A percentile compares a stretch with the other conserved stretches of the same genome.
These are phyloP conservation scores for Boletus vinaceobasis DNA, from an alignment of 768 basidiomycete species.

Conservation along the genomic window DNA sequence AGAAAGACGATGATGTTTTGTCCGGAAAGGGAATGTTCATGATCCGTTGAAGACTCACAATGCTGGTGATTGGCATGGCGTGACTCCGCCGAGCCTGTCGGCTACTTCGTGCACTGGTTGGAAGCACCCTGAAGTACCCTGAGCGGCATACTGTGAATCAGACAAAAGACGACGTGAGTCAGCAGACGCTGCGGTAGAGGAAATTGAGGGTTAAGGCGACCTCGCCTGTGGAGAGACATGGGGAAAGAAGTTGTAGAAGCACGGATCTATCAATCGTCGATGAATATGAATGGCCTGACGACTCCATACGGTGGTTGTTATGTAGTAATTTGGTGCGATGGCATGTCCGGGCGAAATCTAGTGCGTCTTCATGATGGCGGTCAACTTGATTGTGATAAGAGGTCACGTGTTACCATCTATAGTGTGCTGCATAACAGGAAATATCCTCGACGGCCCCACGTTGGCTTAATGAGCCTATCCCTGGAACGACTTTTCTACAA, in stretches of 20 bases:
- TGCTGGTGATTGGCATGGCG: conserved; percentile 1
- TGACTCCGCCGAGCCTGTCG: conserved; percentile 7
- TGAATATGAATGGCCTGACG: not conserved
- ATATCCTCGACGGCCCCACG: not conserved
- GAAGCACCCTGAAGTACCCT: not conserved
- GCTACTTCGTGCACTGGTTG: not conserved
- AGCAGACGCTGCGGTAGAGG: not conserved
- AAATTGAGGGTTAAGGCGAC: not conserved
- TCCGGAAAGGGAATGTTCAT: not conserved
- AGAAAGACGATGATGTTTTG: not conserved
- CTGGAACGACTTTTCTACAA: conserved; percentile 2
- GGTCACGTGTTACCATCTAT: conserved; percentile 11
- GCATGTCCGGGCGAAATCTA: not conserved
- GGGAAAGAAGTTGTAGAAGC: not conserved
- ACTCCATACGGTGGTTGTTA: too few relatives aligned
- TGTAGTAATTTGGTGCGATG: not conserved
- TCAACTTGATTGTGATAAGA: not conserved
- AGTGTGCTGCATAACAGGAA: not conserved
- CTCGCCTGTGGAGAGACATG: too few relatives aligned
- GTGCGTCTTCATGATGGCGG: not conserved
- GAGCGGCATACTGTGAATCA: not conserved
- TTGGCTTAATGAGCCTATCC: not conserved
- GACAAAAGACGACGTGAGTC: not conserved
- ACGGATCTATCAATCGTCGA: not conserved
- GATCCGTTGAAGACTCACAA: not conserved